Evolutionary conservation across 345 rosid species (phyloP), one percentile per base, ranked within the genome.

Genomic region (Raphanus raphanistrum): DNA sequence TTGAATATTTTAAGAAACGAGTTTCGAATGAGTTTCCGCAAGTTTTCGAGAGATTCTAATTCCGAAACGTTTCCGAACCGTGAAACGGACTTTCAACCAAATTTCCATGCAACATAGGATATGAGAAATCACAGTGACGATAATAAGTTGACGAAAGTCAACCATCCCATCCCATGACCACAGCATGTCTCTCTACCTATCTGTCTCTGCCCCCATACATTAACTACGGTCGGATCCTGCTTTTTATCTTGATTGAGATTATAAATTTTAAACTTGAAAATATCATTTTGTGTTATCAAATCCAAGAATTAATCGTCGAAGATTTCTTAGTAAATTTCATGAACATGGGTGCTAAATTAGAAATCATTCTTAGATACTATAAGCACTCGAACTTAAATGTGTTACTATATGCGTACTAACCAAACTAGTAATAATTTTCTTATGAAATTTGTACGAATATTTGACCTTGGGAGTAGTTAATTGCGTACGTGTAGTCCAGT

Each of bases 71-170:
- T 21, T 21, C 21, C 21, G 21, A 21, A 21, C 21, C 21, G 21
- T 21, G 21, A 21, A 21, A 21, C 21, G 21, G 21, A 21, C 21
- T 21, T 21, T 21, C 21, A 21, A 21, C 21, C 21, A 21, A 21
- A 21, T 21, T 21, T 21, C 21, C 21, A 21, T 21, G 21, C 21
- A 21, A 21, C 21, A 21, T 21, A 21, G 21, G 35, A 21, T 25
- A 69, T 26, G 29, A 8, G 74, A 54, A 54, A 59, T 32, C 0
- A 60, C 45, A 60, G 4, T 1, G 63, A 73, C 50, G 52, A 13
- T 61, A 74, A 64, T 31, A 60, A 50, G 83, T 21, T 71, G 83
- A 82, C 78, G 4, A 68, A 60, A 72, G 85, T 76, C 82, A 84
- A 84, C 73, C 45, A 63, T 32, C 31, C 31, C 31, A 28, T 73